phyloP scores from a whole-genome alignment of 2,329 filamentous ascomycete species.

The Penicillium sp. region DNA sequence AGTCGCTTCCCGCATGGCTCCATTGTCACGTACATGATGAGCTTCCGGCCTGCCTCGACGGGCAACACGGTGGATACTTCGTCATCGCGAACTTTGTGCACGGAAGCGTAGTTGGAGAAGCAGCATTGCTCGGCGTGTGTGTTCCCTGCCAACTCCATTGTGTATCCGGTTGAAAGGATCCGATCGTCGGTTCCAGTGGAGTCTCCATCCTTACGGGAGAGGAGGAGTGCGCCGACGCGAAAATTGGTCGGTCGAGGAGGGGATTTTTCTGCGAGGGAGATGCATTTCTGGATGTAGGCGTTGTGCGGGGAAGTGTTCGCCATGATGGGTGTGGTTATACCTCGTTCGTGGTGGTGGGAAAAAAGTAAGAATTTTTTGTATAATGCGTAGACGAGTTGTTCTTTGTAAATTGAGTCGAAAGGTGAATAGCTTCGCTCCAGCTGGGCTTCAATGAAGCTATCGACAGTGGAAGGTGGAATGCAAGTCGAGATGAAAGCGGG shows the following conservation, averaged over 20 bases:
- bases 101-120: conserved; percentile 62
- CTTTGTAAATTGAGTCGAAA: background rate
- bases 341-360: background rate
- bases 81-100: conserved; percentile 36
- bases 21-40: conserved; percentile 85
- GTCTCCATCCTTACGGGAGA: conserved; percentile 43
- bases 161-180: conserved; percentile 80
- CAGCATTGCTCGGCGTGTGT: conserved; percentile 96
- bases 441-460: background rate
- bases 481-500: conserved; percentile 13
- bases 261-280: conserved; percentile 73
- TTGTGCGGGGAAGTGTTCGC: conserved; percentile 32
- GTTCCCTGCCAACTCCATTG: conserved; percentile 84
- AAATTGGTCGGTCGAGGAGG: conserved; percentile 89
- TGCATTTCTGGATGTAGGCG: conserved; percentile 66
- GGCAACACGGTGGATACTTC: conserved; percentile 43
- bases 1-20: conserved; percentile 53
- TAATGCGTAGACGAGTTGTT: background rate
- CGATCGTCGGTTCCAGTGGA: conserved; percentile 37
- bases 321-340: conserved; percentile 12
- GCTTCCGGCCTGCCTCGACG: conserved; percentile 41
- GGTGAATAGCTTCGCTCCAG: background rate
- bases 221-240: conserved; percentile 86
- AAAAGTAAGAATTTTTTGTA: background rate
- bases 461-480: background rate